These are phyloP conservation scores for Arabidopsis arenosa DNA, from an alignment of 345 rosid genomes.

Conservation along the genomic window DNA sequence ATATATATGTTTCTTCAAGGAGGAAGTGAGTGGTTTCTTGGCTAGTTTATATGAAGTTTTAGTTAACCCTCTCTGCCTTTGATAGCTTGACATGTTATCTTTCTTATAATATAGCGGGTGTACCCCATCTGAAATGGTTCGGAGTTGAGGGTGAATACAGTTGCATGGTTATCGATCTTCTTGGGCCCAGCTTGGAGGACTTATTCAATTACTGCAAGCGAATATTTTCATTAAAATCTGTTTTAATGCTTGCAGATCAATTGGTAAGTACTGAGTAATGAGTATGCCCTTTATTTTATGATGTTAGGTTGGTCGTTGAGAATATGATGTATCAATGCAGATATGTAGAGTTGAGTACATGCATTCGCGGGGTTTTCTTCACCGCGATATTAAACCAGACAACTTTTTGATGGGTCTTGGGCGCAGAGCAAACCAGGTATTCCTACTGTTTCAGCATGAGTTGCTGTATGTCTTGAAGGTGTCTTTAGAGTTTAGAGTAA, in stretches of 20 bases:
- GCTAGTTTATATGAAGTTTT: neutral
- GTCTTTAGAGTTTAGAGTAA: neutral
- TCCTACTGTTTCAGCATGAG: slow-evolving; percentile 6
- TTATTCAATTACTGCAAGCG: slow-evolving; percentile 86
- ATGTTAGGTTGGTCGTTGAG: slow-evolving; percentile 16
- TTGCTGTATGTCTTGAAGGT: slow-evolving; percentile 10
- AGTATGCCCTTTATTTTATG: slow-evolving; percentile 1
- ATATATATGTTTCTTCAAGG: slow-evolving; percentile 91
- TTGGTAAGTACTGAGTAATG: slow-evolving; percentile 61
- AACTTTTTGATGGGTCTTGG: slow-evolving; percentile 97
- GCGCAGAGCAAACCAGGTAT: slow-evolving; percentile 93
- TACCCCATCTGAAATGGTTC: slow-evolving; percentile 93
- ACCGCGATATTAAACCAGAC: slow-evolving; percentile 98
- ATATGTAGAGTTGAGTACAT: slow-evolving; percentile 91
- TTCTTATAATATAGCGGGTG: slow-evolving; percentile 59
- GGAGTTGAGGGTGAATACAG: slow-evolving; percentile 88
- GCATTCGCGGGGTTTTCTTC: slow-evolving; percentile 94
- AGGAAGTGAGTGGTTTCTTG: slow-evolving; percentile 67
- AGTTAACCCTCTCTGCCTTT: neutral
- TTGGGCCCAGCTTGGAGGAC: slow-evolving; percentile 94
- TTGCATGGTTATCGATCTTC: slow-evolving; percentile 92
- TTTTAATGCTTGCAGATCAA: slow-evolving; percentile 92
- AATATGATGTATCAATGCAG: slow-evolving; percentile 44
- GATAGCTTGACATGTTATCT: slow-evolving; percentile 4
- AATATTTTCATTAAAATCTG: slow-evolving; percentile 80